Base-by-base conservation (phyloP, 2,329 filamentous ascomycete genomes). In the Colletotrichum tropicicola region DNA sequence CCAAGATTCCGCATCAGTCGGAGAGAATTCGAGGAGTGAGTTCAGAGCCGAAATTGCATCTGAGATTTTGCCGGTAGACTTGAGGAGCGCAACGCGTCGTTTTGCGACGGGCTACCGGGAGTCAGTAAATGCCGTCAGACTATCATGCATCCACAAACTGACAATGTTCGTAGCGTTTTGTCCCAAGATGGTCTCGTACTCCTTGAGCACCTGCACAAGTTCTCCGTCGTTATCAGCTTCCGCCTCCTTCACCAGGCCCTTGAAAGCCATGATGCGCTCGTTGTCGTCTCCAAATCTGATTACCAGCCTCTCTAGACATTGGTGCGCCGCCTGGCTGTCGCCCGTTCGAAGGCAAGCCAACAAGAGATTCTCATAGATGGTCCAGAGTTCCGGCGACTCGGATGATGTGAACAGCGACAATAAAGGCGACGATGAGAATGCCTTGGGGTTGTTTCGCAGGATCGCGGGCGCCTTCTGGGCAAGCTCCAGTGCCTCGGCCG, bases 1-100 rank as follows among this genome's bases (percentile, higher is more conserved):
- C 96, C 96, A 99, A 9, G 92, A 90, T 81, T 99, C 96, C 6
- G 91, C 90, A 80, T 99, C 96, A 2, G 92, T 97, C 2, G 96
- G 94, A 57, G 90, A 92, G 66, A 91, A 89, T 73, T 97, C 92
- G 48, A 99, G 82, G 27, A 98, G 84, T 60, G 89, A 85, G 67
- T 90, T 89, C 62, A 98, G 80, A 27, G 91, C 89, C 30, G 87
- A 80, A 45, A 94, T 91, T 1, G 96, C 92, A 68, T 98, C 93
- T 1, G 86, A 73, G 2, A 82, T 82, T 71, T 88, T 89, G 28
- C 89, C 89, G 77, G 97, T 84, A 27, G 91, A 91, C 70, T 89
- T 89, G 63, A 98, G 81, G 35, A 98, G 84, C 6, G 94, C 92
- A 65, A 95, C 88, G 47, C 92, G 88, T 67, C 96, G 87, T 81